These are phyloP conservation scores for Boletus vinaceobasis DNA, from an alignment of 768 basidiomycete species.

Conservation along the genomic window DNA sequence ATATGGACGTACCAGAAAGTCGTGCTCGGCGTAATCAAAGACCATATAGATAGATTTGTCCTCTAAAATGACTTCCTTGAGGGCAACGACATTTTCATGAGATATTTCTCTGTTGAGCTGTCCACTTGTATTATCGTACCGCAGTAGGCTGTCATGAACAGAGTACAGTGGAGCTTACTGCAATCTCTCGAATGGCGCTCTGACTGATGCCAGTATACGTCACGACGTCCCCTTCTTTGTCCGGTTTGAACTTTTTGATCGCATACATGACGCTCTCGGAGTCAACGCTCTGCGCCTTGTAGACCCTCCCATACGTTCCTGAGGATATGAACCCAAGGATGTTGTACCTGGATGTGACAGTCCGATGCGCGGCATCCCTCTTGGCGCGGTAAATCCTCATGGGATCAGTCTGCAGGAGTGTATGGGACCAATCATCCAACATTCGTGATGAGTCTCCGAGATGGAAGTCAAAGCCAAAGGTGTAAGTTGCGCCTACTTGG, in stretches of 20 bases:
- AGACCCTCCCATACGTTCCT: constrained; percentile 97
- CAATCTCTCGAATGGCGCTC: constrained; percentile 95
- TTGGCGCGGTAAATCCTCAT: constrained; percentile 85
- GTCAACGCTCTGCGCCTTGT: constrained; percentile 85
- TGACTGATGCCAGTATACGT: constrained; percentile 98
- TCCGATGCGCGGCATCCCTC: constrained; percentile 63
- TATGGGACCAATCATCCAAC: constrained; percentile 37
- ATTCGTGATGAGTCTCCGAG: constrained; percentile 11
- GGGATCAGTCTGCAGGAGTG: constrained; percentile 52
- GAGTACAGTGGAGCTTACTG: constrained; percentile 47
- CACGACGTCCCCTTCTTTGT: constrained; percentile 95
- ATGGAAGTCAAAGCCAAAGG: not conserved
- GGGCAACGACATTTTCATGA: constrained; percentile 87
- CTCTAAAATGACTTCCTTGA: constrained; percentile 94
- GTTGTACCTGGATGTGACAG: constrained; percentile 78
- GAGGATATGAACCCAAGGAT: constrained; percentile 98
- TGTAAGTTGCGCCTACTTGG: not conserved
- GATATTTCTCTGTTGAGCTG: constrained; percentile 87
- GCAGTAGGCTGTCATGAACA: constrained; percentile 13
- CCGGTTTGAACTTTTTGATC: constrained; percentile 99
- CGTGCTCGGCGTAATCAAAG: constrained; percentile 98
- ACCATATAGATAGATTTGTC: constrained; percentile 99
- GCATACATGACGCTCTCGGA: constrained; percentile 75
- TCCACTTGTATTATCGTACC: constrained; percentile 1
- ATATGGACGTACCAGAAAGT: constrained; percentile 75